phyloP scores from a whole-genome alignment of 192 early-diverging fungal species.

The Glomus cerebriforme region DNA sequence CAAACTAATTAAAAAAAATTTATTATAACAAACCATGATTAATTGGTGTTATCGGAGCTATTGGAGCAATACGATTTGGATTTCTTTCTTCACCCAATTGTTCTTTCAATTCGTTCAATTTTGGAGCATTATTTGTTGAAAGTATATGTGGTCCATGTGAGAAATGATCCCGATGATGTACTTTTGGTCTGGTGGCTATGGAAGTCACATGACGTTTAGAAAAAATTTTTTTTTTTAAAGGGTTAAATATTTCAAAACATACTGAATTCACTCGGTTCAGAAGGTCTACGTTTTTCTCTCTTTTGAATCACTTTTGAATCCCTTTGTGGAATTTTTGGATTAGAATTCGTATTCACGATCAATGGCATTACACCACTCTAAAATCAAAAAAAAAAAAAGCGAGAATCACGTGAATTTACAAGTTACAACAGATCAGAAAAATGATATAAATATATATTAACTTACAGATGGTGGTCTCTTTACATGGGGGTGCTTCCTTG shows the following conservation, averaged over 20 bases:
- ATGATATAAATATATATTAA: neutral
- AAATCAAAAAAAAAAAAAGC: neutral
- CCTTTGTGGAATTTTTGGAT: neutral
- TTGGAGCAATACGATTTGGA: neutral
- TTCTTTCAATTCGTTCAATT: neutral
- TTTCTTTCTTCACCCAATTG: constrained; percentile 4
- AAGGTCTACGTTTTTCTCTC: constrained; percentile 18
- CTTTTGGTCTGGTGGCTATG: neutral
- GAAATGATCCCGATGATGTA: neutral
- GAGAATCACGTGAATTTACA: neutral
- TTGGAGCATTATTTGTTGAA: neutral
- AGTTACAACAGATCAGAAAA: neutral
- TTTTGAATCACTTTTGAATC: neutral
- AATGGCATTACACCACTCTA: neutral
- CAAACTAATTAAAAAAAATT: too few species aligned
- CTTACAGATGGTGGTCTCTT: neutral
- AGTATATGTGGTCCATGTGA: neutral
- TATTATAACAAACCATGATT: neutral
- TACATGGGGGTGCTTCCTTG: neutral
- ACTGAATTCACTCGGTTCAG: neutral
- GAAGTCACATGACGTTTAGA: neutral
- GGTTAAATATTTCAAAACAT: neutral
- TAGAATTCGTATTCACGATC: neutral
- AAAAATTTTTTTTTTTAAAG: neutral
- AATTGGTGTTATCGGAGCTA: neutral